These are phyloP conservation scores for Trametes gibbosa DNA, from an alignment of 768 basidiomycete genomes.

Conservation along the genomic window DNA sequence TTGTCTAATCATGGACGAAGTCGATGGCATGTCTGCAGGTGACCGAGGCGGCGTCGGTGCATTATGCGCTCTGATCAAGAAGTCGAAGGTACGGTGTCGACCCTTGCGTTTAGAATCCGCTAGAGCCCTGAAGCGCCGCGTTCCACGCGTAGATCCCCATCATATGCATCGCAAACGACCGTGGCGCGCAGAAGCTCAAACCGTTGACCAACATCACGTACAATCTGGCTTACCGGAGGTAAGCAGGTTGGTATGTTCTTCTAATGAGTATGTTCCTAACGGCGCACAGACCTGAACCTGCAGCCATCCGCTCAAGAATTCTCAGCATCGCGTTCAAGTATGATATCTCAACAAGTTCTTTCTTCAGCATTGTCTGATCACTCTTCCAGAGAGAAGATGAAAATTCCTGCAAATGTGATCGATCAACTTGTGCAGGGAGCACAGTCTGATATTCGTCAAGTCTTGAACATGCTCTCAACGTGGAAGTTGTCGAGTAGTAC, in stretches of 20 bases:
- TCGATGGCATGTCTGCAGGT: constrained; percentile 98
- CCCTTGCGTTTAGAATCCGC: background rate
- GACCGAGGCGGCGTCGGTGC: constrained; percentile 97
- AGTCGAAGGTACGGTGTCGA: constrained; percentile 63
- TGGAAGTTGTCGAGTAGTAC: constrained; percentile 82
- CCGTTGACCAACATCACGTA: constrained; percentile 74
- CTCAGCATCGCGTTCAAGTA: constrained; percentile 89
- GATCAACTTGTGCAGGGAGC: constrained; percentile 88
- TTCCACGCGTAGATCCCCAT: constrained; percentile 73
- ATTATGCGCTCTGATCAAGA: constrained; percentile 86
- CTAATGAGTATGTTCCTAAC: background rate
- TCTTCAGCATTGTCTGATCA: background rate
- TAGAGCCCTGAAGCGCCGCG: background rate
- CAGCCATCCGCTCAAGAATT: constrained; percentile 78
- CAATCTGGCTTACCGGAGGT: constrained; percentile 78
- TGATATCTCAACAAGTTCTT: constrained; percentile 22
- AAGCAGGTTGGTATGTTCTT: constrained; percentile 20
- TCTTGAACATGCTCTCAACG: constrained; percentile 96
- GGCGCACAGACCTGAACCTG: constrained; percentile 64
- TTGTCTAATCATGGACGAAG: constrained; percentile 98
- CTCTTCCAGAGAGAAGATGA: constrained; percentile 78
- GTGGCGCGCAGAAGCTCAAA: constrained; percentile 84
- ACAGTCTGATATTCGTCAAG: constrained; percentile 95
- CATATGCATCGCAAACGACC: constrained; percentile 96
- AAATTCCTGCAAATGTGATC: constrained; percentile 85